Conservation (phyloP, 2,329 filamentous ascomycete genomes). For the Penicillium sp. region DNA sequence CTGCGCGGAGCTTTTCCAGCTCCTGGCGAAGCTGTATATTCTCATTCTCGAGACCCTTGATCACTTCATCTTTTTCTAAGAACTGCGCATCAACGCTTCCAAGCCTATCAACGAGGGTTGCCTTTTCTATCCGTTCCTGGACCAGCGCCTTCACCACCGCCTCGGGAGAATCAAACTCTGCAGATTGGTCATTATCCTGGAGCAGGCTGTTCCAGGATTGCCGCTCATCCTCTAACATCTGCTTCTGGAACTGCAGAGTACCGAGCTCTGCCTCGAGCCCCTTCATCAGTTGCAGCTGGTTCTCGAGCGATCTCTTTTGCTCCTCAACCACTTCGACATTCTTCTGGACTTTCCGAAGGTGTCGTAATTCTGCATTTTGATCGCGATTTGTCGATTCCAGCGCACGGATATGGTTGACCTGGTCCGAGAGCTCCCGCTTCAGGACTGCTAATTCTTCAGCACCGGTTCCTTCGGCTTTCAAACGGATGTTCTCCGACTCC, state of each 20-base stretch:
- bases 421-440: conserved; percentile 80
- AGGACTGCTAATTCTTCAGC: conserved; percentile 79
- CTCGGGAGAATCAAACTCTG: conserved; percentile 83
- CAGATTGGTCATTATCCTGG: conserved; percentile 58
- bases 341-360: conserved; percentile 73
- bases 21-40: conserved; percentile 61
- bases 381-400: conserved; percentile 77
- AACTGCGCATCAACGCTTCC: conserved; percentile 75
- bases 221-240: conserved; percentile 82
- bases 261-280: conserved; percentile 68
- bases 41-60: conserved; percentile 67
- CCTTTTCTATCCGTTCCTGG: conserved; percentile 72
- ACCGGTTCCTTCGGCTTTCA: conserved; percentile 84
- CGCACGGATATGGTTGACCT: conserved; percentile 82
- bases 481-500: conserved; percentile 73
- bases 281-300: conserved; percentile 69
- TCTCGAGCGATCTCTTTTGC: conserved; percentile 79
- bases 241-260: conserved; percentile 74
- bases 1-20: conserved; percentile 62
- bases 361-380: conserved; percentile 71
- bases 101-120: conserved; percentile 72
- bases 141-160: conserved; percentile 78
- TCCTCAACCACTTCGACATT: conserved; percentile 93
- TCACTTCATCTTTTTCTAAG: conserved; percentile 67
- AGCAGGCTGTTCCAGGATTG: conserved; percentile 82